Conservation (phyloP, 1,139 yeast species). For the Taphrina flavorubra region DNA sequence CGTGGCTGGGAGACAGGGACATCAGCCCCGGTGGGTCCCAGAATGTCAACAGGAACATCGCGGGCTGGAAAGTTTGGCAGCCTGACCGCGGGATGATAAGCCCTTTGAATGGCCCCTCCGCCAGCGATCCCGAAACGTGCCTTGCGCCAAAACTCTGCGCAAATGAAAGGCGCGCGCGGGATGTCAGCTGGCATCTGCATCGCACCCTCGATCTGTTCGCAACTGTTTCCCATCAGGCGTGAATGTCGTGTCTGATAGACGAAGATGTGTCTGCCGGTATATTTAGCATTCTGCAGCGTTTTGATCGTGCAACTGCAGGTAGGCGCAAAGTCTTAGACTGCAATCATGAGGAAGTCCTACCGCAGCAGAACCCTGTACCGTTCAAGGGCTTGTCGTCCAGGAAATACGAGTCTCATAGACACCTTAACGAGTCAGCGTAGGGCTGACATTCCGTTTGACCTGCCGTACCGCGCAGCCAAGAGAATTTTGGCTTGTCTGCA, state of each 20-base stretch:
- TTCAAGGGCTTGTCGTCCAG: neutral
- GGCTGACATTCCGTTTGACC: neutral
- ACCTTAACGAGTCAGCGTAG: neutral
- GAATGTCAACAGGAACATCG: no score
- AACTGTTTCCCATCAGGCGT: no score
- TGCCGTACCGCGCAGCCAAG: neutral
- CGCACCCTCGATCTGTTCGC: no score
- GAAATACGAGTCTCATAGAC: neutral
- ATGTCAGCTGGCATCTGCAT: no score
- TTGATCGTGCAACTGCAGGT: no score
- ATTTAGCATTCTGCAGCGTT: no score
- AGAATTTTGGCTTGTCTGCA: neutral
- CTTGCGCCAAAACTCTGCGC: neutral
- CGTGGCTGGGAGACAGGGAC: neutral
- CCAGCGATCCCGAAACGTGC: conserved; percentile 2
- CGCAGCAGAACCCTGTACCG: neutral
- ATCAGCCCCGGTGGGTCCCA: conserved; percentile 1
- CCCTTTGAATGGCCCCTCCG: neutral
- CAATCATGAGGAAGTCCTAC: no score
- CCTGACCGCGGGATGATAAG: neutral
- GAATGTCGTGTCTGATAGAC: no score
- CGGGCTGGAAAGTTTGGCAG: neutral
- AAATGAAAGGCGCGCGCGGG: no score
- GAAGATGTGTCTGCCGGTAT: no score
- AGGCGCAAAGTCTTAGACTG: no score